phyloP scores from a whole-genome alignment of 768 basidiomycete species.

The Hemileccinum impolitum region DNA sequence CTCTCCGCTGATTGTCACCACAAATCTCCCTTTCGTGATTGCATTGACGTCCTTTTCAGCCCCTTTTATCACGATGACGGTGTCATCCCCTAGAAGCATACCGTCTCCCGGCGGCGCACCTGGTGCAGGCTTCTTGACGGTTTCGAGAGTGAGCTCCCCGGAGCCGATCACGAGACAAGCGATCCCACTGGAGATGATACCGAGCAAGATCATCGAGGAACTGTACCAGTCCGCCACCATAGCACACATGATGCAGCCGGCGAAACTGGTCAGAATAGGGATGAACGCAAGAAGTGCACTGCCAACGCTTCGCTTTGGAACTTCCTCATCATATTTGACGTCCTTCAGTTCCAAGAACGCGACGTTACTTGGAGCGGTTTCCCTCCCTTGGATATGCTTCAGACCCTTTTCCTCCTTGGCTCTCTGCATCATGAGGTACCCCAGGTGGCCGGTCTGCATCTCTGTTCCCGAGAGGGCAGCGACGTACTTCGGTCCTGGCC shows the following conservation, averaged over 20 bases:
- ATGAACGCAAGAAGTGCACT: conserved; percentile 20
- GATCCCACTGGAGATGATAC: conserved; percentile 32
- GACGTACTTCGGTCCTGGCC: conserved; percentile 25
- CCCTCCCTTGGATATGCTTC: conserved; percentile 6
- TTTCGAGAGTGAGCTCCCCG: conserved; percentile 19
- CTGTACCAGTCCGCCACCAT: conserved; percentile 28
- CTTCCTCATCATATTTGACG: conserved; percentile 14
- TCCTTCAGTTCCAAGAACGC: conserved; percentile 23
- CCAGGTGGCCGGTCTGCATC: conserved; percentile 30
- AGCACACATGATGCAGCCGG: conserved; percentile 24
- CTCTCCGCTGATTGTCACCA: conserved; percentile 12
- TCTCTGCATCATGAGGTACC: conserved; percentile 22
- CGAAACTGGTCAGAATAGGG: conserved; percentile 24
- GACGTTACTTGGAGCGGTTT: conserved; percentile 17
- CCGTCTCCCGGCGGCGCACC: conserved; percentile 32
- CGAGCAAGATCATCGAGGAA: conserved; percentile 32
- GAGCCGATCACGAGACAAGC: conserved; percentile 30
- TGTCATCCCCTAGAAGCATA: conserved; percentile 22
- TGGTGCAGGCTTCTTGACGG: conserved; percentile 17
- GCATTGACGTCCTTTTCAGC: conserved; percentile 29
- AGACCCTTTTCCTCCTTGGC: conserved; percentile 2
- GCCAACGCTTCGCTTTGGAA: conserved; percentile 1
- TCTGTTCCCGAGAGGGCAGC: conserved; percentile 27
- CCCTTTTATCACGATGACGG: conserved; percentile 31
- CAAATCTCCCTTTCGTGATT: conserved; percentile 32